These are phyloP conservation scores for Aegilops sharonensis DNA, from an alignment of 176 grass and related monocot genomes.

Conservation along the genomic window DNA sequence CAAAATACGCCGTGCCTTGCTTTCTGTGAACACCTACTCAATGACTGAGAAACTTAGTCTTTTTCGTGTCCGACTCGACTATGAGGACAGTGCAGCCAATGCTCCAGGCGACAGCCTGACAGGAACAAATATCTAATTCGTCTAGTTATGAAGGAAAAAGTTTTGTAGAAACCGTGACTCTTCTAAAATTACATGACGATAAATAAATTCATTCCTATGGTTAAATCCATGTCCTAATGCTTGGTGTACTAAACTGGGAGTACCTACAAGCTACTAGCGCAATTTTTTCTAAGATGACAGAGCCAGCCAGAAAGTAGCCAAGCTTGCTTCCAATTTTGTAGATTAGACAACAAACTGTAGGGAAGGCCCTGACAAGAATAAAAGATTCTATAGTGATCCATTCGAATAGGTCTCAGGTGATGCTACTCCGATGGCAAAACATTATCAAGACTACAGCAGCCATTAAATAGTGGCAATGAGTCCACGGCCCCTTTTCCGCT, in stretches of 20 bases:
- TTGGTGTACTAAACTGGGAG: not conserved
- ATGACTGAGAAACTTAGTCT: too few species aligned
- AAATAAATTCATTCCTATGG: not conserved
- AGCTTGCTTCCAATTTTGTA: not conserved
- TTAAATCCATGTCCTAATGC: not conserved
- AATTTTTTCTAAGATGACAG: not conserved
- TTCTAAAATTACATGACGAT: not conserved
- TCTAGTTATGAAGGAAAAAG: not conserved
- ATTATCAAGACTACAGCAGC: constrained; percentile 1
- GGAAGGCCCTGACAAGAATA: not conserved
- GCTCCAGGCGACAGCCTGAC: not conserved
- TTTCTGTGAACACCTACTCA: too few species aligned
- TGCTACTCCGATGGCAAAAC: not conserved
- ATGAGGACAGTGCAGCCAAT: not conserved
- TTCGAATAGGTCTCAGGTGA: not conserved
- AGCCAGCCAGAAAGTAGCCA: not conserved
- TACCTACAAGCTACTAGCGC: not conserved
- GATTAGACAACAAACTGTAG: not conserved
- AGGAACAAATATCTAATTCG: not conserved
- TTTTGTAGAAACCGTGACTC: not conserved
- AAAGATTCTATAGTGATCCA: not conserved
- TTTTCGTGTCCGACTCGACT: not conserved
- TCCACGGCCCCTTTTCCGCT: not conserved
- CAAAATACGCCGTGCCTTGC: too few species aligned
- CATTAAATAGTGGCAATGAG: not conserved